A percentile compares a stretch with the other conserved stretches of the same genome.
Evolutionary conservation across 1,284 basidiomycete species (phyloP).

Genomic region (Exobasidium cylindrosporum): DNA sequence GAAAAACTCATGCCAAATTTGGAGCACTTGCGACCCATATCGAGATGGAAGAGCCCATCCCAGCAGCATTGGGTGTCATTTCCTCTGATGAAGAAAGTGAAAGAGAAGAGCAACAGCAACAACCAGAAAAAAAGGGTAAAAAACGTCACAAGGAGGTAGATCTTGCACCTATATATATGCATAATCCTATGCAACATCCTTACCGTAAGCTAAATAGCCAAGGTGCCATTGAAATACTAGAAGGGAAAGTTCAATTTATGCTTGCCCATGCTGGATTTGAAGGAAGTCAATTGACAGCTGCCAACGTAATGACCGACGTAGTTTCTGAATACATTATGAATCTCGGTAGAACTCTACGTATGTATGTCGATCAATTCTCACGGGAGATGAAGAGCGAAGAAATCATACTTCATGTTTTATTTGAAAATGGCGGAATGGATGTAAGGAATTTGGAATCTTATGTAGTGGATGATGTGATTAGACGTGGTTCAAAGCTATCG

Average conservation of each 20-base stretch:
- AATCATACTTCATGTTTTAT: conserved; percentile 83
- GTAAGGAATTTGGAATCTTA: conserved; percentile 78
- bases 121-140: conserved; percentile 8
- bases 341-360: conserved; percentile 78
- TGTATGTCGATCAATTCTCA: conserved; percentile 76
- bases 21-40: conserved; percentile 27
- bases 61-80: conserved; percentile 37
- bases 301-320: conserved; percentile 78
- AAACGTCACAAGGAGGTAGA: neutral
- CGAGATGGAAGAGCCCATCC: conserved; percentile 40
- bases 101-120: conserved; percentile 23
- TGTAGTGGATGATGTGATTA: conserved; percentile 81
- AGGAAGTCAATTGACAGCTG: conserved; percentile 57
- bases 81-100: conserved; percentile 38
- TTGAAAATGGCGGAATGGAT: conserved; percentile 76
- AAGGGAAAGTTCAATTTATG: conserved; percentile 12
- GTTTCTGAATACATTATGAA: conserved; percentile 78
- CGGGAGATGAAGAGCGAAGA: conserved; percentile 80
- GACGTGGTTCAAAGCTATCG: conserved; percentile 71
- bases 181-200: conserved; percentile 1
- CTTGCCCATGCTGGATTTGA: conserved; percentile 52
- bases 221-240: conserved; percentile 1
- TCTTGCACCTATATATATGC: neutral
- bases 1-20: conserved; percentile 46
- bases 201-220: neutral